phyloP scores from a whole-genome alignment of 352 stramenopile genomes.

The Pythium brassicae region DNA sequence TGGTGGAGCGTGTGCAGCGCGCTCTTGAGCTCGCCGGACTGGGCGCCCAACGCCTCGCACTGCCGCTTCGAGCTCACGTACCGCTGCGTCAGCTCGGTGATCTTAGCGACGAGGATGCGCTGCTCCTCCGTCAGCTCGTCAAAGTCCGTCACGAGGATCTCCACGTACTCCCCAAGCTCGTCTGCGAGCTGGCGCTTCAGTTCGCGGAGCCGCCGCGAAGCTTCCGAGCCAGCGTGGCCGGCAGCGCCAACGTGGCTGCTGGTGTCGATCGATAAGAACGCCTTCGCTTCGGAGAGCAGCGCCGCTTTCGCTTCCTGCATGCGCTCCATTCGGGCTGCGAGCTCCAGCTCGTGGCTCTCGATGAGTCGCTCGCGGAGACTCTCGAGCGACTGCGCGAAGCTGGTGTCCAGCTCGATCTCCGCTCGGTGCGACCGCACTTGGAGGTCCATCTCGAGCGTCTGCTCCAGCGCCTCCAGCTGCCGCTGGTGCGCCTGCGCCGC shows the following conservation, averaged over 20 bases:
- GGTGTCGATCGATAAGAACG: slow-evolving; percentile 24
- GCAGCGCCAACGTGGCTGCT: background rate
- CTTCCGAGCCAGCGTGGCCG: background rate
- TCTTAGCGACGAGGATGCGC: slow-evolving; percentile 46
- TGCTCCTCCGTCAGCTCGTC: slow-evolving; percentile 57
- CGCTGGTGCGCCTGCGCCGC: slow-evolving; percentile 28
- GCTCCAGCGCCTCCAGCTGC: slow-evolving; percentile 29
- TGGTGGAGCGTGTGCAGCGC: slow-evolving; percentile 29
- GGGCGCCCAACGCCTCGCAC: slow-evolving; percentile 33
- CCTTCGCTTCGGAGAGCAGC: slow-evolving; percentile 42
- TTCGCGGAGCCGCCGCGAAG: slow-evolving; percentile 24
- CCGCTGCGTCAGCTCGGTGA: slow-evolving; percentile 50
- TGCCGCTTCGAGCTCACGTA: slow-evolving; percentile 58
- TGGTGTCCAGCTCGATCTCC: slow-evolving; percentile 33
- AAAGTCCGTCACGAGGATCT: slow-evolving; percentile 46
- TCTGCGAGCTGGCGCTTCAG: slow-evolving; percentile 41
- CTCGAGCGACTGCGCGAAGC: slow-evolving; percentile 36
- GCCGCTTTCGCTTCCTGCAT: slow-evolving; percentile 42
- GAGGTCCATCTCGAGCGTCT: slow-evolving; percentile 44
- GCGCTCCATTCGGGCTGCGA: slow-evolving; percentile 35
- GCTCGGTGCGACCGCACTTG: slow-evolving; percentile 27
- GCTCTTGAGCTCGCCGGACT: slow-evolving; percentile 27
- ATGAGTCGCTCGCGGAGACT: slow-evolving; percentile 22
- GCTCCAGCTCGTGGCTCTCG: slow-evolving; percentile 25
- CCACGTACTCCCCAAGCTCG: slow-evolving; percentile 44